A percentile compares a stretch with the other conserved stretches of the same genome.
phyloP scores from a whole-genome alignment of 2,329 filamentous ascomycete species.

The Penicillium sp. region DNA sequence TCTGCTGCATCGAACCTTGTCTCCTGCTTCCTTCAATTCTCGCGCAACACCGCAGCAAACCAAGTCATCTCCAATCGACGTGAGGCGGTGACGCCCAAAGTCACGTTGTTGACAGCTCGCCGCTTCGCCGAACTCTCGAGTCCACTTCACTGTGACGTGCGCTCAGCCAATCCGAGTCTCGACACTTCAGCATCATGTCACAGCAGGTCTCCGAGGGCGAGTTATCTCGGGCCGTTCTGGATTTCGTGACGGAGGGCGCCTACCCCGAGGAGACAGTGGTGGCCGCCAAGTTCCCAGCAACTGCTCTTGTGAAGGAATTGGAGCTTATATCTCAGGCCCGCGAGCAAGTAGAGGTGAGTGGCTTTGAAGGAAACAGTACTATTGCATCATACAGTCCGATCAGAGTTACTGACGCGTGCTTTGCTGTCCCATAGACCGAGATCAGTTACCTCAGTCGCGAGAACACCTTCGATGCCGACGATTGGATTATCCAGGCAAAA shows the following conservation, averaged over 20 bases:
- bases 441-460: conserved; percentile 74
- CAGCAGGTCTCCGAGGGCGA: conserved; percentile 38
- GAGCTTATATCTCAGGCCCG: conserved; percentile 52
- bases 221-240: conserved; percentile 61
- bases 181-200: conserved; percentile 18
- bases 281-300: conserved; percentile 51
- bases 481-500: conserved; percentile 82
- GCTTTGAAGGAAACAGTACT: background rate
- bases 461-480: conserved; percentile 73
- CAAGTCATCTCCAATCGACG: no score
- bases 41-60: no score
- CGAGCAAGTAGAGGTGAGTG: conserved; percentile 52
- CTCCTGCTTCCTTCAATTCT: no score
- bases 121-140: conserved; percentile 7
- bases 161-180: background rate
- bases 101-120: conserved; percentile 29
- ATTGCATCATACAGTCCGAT: background rate
- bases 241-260: conserved; percentile 57
- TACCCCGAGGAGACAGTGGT: conserved; percentile 59
- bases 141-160: background rate
- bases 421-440: conserved; percentile 54
- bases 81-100: conserved; percentile 35
- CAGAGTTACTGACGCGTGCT: conserved; percentile 11
- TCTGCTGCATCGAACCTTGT: no score
- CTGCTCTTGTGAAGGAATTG: conserved; percentile 51